Percentiles rank a stretch among this genome's conserved stretches.
Conservation (phyloP, 495 filamentous ascomycete genomes). For the Penicillium atrosanguineum region DNA sequence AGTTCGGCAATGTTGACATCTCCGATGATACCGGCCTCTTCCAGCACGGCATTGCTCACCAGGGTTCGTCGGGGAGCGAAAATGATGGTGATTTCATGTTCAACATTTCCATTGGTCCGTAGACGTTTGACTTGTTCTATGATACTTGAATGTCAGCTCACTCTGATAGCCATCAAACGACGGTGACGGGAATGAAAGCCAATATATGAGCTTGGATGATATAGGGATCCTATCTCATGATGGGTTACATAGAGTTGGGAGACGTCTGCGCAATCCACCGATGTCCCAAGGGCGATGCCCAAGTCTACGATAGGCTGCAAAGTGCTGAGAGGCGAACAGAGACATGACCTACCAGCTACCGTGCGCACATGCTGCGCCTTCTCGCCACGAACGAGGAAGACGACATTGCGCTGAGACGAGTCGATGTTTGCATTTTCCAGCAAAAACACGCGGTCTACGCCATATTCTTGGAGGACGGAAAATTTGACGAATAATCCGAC, state of each 20-base stretch:
- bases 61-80: constrained; percentile 91
- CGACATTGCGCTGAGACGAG: constrained; percentile 88
- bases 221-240: constrained; percentile 54
- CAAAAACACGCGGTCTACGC: constrained; percentile 93
- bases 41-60: constrained; percentile 86
- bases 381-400: constrained; percentile 89
- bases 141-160: constrained; percentile 49
- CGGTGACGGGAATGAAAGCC: constrained; percentile 35
- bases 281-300: constrained; percentile 34
- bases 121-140: constrained; percentile 89
- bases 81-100: constrained; percentile 93
- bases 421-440: constrained; percentile 94
- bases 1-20: constrained; percentile 87
- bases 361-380: constrained; percentile 74
- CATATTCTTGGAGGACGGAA: constrained; percentile 86
- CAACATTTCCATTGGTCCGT: constrained; percentile 75
- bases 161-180: constrained; percentile 52
- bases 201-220: constrained; percentile 50
- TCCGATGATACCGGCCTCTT: constrained; percentile 89
- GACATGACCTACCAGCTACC: constrained; percentile 74
- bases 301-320: constrained; percentile 1
- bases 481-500: constrained; percentile 92
- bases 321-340: constrained; percentile 16
- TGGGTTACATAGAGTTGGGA: constrained; percentile 60
- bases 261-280: constrained; percentile 62